Conservation (phyloP, 2,329 filamentous ascomycete species). For the Cercospora sp. region DNA sequence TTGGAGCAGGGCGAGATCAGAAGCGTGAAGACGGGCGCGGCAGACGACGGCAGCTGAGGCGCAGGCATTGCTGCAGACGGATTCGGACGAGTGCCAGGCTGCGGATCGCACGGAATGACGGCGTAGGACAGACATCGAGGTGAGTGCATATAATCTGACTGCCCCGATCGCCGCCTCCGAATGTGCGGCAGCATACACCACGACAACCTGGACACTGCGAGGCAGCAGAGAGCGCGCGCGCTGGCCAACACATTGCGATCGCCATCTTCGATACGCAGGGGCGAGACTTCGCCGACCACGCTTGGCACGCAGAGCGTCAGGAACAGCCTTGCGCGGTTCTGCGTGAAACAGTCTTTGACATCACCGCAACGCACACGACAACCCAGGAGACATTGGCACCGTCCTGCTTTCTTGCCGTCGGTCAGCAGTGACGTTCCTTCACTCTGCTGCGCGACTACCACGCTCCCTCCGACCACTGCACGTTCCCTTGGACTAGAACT, state of each 20-base stretch:
- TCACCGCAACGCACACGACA: neutral
- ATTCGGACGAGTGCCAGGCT: neutral
- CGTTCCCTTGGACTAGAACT: neutral
- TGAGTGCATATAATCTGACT: neutral
- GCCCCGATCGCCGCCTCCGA: neutral
- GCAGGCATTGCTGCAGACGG: neutral
- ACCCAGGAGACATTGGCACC: neutral
- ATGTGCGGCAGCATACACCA: neutral
- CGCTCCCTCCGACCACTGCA: neutral
- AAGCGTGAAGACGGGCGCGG: neutral
- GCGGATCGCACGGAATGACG: constrained; percentile 10
- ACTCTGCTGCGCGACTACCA: neutral
- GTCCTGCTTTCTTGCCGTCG: neutral
- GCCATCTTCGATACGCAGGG: constrained; percentile 9
- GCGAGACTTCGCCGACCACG: neutral
- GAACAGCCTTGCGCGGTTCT: neutral
- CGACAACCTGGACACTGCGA: neutral
- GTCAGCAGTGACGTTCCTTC: neutral
- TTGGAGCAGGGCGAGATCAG: neutral
- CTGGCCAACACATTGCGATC: constrained; percentile 12
- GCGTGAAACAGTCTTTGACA: constrained; percentile 14
- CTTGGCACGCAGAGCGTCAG: constrained; percentile 9
- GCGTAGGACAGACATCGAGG: constrained; percentile 1
- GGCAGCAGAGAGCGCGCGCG: neutral
- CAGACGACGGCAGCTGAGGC: neutral